Evolutionary conservation across 176 grass and related monocot genomes (phyloP), one percentile per base, ranked within the genome.

Genomic region (Zoysia pacifica): DNA sequence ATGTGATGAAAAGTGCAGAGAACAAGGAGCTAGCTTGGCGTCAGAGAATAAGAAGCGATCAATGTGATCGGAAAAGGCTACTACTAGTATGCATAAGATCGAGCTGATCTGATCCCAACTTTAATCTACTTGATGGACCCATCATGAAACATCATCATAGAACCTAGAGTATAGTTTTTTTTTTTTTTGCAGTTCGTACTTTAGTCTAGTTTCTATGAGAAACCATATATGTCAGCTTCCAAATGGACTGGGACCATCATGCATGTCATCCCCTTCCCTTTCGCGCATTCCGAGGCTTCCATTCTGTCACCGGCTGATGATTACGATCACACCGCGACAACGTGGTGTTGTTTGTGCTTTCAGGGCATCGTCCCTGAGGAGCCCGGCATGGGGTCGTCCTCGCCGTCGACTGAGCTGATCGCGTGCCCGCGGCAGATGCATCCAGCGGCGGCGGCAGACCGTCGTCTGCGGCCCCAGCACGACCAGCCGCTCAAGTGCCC

Each of bases 401-500:
- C 91, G 5, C 89, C 94, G 9, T 97, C 94, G 1, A 69, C 72
- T 8, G 89, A 94, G 79, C 84, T 93, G 63, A 89, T 97, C 70
- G 67, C 86, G 10, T 91, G 90, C 88, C 81, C 83, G 40, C 66
- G 66, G 13, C 85, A 76, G 79, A 45, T 86, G 86, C 69, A 86
- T 41, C 44, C 84, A 19, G 70, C 83, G 77, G 82, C 78, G 20
- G 70, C 80, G 77, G 83, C 79, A 28, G 94, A 97, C 69, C 59
- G 89, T 40, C 81, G 91, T 45, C 84, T 97, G 9, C 91, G 94
- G 19, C 94, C 94, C 2, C 84, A 85, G 75, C 94, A 91, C 46
- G 94, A 97, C 13, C 94, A 93, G 78, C 90, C 94, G 19, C 78
- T 97, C 78, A 97, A 97, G 87, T 97, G 94, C 86, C 94, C 94